Evolutionary conservation across 2,329 filamentous ascomycete species (phyloP).

Genomic region (Leptographium lundbergii): DNA sequence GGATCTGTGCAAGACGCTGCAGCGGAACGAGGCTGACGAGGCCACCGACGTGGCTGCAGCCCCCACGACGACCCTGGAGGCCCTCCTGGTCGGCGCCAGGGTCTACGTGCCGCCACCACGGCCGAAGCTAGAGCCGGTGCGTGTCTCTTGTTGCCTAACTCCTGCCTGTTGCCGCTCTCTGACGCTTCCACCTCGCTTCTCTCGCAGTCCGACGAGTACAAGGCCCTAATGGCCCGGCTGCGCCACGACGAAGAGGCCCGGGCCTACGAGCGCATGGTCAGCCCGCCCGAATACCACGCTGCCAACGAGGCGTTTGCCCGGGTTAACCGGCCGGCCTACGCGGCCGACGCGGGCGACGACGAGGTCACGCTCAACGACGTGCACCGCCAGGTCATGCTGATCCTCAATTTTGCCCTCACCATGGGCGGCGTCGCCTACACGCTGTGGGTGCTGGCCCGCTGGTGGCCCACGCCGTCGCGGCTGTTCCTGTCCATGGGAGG

Average conservation of each 20-base stretch:
- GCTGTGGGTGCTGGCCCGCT: slow-evolving; percentile 64
- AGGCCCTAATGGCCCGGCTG: slow-evolving; percentile 74
- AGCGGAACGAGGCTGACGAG: slow-evolving; percentile 14
- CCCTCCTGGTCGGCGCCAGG: slow-evolving; percentile 56
- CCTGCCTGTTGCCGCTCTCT: slow-evolving; percentile 1
- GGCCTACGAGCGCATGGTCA: slow-evolving; percentile 70
- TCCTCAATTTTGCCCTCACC: slow-evolving; percentile 82
- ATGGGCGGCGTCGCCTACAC: slow-evolving; percentile 67
- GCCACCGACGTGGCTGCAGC: slow-evolving; percentile 10
- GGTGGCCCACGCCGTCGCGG: slow-evolving; percentile 61
- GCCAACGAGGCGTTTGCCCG: slow-evolving; percentile 40
- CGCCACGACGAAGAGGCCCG: slow-evolving; percentile 72
- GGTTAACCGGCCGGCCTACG: slow-evolving; percentile 33
- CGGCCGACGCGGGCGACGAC: slow-evolving; percentile 40
- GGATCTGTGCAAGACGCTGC: slow-evolving; percentile 43
- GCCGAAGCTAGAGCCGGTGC: slow-evolving; percentile 63
- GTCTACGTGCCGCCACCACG: slow-evolving; percentile 72
- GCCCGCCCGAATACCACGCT: slow-evolving; percentile 35
- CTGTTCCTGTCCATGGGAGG: slow-evolving; percentile 61
- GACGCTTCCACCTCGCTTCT: slow-evolving; percentile 9
- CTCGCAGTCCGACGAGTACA: slow-evolving; percentile 62
- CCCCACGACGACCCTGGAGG: slow-evolving; percentile 47
- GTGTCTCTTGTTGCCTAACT: background rate
- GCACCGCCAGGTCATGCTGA: slow-evolving; percentile 69
- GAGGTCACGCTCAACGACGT: slow-evolving; percentile 59